These are phyloP conservation scores for Lindgomyces ingoldianus DNA, from an alignment of 495 filamentous ascomycete species.

Conservation along the genomic window DNA sequence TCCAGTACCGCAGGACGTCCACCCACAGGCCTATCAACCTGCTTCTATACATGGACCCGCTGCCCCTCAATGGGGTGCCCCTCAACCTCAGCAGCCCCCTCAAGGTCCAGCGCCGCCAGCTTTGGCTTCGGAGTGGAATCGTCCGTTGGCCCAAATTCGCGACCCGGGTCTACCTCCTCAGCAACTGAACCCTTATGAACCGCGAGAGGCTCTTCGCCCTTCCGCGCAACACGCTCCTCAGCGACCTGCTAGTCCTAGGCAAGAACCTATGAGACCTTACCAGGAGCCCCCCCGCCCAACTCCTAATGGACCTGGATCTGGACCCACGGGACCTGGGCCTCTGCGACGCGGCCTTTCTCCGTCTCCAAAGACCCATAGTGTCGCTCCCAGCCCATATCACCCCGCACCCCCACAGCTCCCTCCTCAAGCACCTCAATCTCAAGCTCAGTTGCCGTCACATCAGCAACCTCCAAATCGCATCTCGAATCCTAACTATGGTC, in stretches of 20 bases:
- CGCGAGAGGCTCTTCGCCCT: constrained; percentile 67
- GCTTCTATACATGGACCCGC: constrained; percentile 62
- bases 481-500: constrained; percentile 67
- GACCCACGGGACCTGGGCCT: constrained; percentile 37
- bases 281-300: constrained; percentile 66
- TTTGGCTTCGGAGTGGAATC: constrained; percentile 65
- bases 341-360: constrained; percentile 55
- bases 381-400: constrained; percentile 63
- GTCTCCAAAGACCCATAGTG: constrained; percentile 62
- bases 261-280: constrained; percentile 71
- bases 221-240: constrained; percentile 55
- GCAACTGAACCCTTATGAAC: constrained; percentile 74
- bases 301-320: constrained; percentile 37
- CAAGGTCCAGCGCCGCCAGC: constrained; percentile 47
- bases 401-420: constrained; percentile 64
- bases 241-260: constrained; percentile 56
- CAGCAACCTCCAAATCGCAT: constrained; percentile 57
- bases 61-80: constrained; percentile 73
- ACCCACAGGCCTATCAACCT: constrained; percentile 53
- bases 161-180: constrained; percentile 66
- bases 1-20: constrained; percentile 79
- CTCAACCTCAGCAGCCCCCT: constrained; percentile 62
- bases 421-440: constrained; percentile 47
- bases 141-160: constrained; percentile 72
- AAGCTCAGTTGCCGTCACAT: constrained; percentile 31